A percentile compares a stretch with the other conserved stretches of the same genome.
phyloP scores from a whole-genome alignment of 192 early-diverging fungal species.

The Podila epicladia region DNA sequence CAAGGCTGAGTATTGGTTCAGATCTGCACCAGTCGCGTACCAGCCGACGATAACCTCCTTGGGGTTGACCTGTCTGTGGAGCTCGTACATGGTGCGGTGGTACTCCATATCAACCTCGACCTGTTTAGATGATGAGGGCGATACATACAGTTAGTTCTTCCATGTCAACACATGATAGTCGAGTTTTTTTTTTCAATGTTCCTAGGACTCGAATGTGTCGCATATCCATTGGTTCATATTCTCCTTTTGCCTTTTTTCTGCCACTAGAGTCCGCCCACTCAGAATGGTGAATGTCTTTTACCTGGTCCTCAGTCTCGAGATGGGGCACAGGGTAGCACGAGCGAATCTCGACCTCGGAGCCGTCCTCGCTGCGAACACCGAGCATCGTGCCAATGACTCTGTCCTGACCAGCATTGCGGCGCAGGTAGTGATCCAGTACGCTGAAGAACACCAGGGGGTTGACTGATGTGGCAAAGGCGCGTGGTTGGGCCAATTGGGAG shows the following conservation, averaged over 20 bases:
- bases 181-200: too few species aligned
- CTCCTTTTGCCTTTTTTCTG: too few species aligned
- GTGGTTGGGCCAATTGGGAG: conserved; percentile 45
- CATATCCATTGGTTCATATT: too few species aligned
- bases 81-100: conserved; percentile 83
- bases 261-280: not conserved
- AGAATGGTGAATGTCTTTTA: conserved; percentile 11
- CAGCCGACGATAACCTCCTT: conserved; percentile 95
- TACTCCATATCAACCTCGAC: conserved; percentile 92
- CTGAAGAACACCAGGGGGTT: conserved; percentile 90
- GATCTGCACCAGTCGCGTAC: conserved; percentile 80
- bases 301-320: conserved; percentile 78
- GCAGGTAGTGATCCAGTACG: conserved; percentile 91
- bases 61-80: conserved; percentile 91
- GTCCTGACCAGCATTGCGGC: conserved; percentile 83
- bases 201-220: too few species aligned
- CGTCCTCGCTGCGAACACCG: conserved; percentile 89
- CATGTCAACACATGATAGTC: too few species aligned
- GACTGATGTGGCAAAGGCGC: conserved; percentile 67
- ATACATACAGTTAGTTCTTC: too few species aligned
- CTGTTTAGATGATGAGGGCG: conserved; percentile 22
- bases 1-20: conserved; percentile 76
- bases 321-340: conserved; percentile 88
- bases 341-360: conserved; percentile 86
- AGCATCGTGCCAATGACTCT: conserved; percentile 92